Conservation (phyloP, 352 stramenopile species). For the Pythium apleroticum region DNA sequence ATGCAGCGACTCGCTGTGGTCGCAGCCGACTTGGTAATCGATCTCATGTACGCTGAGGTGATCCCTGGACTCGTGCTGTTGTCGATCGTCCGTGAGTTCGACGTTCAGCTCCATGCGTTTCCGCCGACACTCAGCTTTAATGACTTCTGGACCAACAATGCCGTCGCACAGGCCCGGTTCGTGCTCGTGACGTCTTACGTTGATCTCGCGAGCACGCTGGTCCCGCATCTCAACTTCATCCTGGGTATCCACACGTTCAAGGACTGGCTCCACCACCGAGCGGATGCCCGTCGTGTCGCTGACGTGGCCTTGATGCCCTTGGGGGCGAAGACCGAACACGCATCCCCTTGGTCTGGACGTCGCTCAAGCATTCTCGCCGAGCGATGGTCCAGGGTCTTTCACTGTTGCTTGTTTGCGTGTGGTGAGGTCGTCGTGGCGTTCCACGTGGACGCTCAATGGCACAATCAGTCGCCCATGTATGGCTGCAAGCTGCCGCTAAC, state of each 20-base stretch:
- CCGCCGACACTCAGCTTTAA: background rate
- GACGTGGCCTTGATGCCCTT: background rate
- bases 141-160: constrained; percentile 8
- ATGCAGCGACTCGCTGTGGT: background rate
- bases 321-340: background rate
- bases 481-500: no score
- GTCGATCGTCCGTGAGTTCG: background rate
- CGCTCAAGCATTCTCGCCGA: background rate
- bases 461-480: background rate
- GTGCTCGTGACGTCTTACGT: constrained; percentile 17
- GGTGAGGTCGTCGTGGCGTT: background rate
- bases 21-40: constrained; percentile 1
- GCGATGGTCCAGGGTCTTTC: background rate
- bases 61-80: constrained; percentile 2
- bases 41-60: constrained; percentile 6
- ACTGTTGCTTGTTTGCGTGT: background rate
- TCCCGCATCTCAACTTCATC: constrained; percentile 14
- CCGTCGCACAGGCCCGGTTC: background rate
- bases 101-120: constrained; percentile 1
- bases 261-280: background rate
- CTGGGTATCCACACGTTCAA: constrained; percentile 4
- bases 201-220: constrained; percentile 11
- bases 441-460: background rate
- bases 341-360: no score
- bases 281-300: background rate